A percentile compares a stretch with the other conserved stretches of the same genome.
These are phyloP conservation scores for Raffaelea arxii DNA, from an alignment of 2,329 filamentous ascomycete species.

Conservation along the genomic window DNA sequence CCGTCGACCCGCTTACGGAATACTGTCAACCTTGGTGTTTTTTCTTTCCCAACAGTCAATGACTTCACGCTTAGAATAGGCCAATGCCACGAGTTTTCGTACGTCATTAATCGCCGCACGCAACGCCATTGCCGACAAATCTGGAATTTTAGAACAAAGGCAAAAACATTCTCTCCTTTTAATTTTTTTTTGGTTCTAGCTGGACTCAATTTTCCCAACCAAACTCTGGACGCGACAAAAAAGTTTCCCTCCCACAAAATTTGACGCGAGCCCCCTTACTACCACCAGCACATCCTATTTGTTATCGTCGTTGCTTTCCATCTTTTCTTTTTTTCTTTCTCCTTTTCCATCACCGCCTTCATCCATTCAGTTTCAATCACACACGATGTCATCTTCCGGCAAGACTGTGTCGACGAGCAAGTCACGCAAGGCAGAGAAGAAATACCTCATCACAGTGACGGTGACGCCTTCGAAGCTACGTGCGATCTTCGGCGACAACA, in stretches of 20 bases:
- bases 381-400: slow-evolving; percentile 24
- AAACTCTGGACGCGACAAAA: too few relatives aligned
- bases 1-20: too few relatives aligned
- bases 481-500: slow-evolving; percentile 30
- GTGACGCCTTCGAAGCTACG: slow-evolving; percentile 41
- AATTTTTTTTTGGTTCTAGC: neutral
- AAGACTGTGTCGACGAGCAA: slow-evolving; percentile 28
- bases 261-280: neutral
- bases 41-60: neutral
- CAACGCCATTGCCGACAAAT: too few relatives aligned
- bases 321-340: neutral
- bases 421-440: slow-evolving; percentile 30
- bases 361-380: neutral
- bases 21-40: neutral
- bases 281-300: neutral
- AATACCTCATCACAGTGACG: slow-evolving; percentile 39
- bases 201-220: too few relatives aligned
- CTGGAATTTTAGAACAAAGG: too few relatives aligned
- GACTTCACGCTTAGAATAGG: too few relatives aligned
- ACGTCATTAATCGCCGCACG: too few relatives aligned
- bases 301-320: neutral
- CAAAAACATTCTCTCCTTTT: neutral
- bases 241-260: neutral
- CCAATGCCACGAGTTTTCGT: too few relatives aligned
- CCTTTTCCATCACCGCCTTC: neutral